These are phyloP conservation scores for Sporothrix variecibatus DNA, from an alignment of 2,329 filamentous ascomycete genomes.

Conservation along the genomic window DNA sequence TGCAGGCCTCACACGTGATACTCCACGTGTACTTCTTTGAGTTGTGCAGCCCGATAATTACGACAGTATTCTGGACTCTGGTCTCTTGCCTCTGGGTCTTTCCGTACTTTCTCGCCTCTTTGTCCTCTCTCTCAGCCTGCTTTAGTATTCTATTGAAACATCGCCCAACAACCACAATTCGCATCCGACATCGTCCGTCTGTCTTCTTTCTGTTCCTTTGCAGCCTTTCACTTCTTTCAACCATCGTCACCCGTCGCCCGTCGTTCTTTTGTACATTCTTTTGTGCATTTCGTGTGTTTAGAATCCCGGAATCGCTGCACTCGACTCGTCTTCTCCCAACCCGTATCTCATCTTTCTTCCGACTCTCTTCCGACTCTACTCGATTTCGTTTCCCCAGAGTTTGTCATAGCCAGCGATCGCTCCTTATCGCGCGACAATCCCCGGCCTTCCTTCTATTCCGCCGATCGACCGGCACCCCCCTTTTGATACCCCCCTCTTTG, in stretches of 20 bases:
- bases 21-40: background rate
- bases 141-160: background rate
- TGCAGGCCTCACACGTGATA: background rate
- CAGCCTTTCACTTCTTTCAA: background rate
- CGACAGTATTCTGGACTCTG: background rate
- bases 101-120: slow-evolving; percentile 3
- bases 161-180: background rate
- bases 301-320: background rate
- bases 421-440: slow-evolving; percentile 2
- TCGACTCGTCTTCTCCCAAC: background rate
- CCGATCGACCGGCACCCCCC: background rate
- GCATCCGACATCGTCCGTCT: background rate
- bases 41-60: background rate
- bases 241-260: background rate
- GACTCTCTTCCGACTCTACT: too few species aligned
- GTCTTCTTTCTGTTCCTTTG: background rate
- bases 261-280: too few species aligned
- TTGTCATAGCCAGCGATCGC: background rate
- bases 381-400: too few species aligned
- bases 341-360: background rate
- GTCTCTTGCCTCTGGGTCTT: background rate
- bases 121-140: slow-evolving; percentile 1
- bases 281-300: background rate
- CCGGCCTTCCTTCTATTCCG: background rate
- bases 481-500: background rate